Percentiles rank a stretch among this genome's conserved stretches.
These are phyloP conservation scores for Fusarium metavorans DNA, from an alignment of 2,329 filamentous ascomycete species.

Conservation along the genomic window DNA sequence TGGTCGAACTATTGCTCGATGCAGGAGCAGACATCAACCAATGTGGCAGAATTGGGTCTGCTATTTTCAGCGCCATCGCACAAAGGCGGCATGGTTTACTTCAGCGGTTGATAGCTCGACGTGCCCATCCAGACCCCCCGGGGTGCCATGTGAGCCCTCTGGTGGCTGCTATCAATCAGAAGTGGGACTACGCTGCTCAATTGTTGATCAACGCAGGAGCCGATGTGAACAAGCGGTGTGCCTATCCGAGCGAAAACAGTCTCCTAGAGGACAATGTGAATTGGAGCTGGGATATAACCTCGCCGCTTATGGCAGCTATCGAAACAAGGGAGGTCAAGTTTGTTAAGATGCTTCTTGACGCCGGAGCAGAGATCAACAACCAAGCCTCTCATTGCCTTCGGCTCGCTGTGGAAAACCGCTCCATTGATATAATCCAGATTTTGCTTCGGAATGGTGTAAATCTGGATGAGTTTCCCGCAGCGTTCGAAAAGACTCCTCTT, in stretches of 20 bases:
- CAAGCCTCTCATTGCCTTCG: not conserved
- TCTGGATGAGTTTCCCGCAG: no score
- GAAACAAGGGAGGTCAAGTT: not conserved
- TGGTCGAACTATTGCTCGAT: not conserved
- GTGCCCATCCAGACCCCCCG: not conserved
- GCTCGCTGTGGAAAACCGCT: not conserved
- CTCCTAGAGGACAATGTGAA: not conserved
- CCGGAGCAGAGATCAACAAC: not conserved
- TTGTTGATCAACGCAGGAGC: not conserved
- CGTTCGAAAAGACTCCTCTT: not conserved
- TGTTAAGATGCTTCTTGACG: not conserved
- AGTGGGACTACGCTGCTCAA: not conserved
- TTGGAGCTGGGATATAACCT: not conserved
- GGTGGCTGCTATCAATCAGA: not conserved
- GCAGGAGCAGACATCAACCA: not conserved
- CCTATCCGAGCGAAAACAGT: not conserved
- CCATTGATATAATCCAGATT: not conserved
- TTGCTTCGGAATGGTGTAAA: not conserved
- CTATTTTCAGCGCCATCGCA: not conserved
- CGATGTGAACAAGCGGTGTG: not conserved
- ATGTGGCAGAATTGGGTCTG: not conserved
- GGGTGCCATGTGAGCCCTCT: not conserved
- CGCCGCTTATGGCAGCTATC: not conserved
- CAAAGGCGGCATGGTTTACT: not conserved
- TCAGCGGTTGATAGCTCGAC: not conserved